Evolutionary conservation across 2,329 filamentous ascomycete genomes (phyloP).

Genomic region (Didymella pomorum): DNA sequence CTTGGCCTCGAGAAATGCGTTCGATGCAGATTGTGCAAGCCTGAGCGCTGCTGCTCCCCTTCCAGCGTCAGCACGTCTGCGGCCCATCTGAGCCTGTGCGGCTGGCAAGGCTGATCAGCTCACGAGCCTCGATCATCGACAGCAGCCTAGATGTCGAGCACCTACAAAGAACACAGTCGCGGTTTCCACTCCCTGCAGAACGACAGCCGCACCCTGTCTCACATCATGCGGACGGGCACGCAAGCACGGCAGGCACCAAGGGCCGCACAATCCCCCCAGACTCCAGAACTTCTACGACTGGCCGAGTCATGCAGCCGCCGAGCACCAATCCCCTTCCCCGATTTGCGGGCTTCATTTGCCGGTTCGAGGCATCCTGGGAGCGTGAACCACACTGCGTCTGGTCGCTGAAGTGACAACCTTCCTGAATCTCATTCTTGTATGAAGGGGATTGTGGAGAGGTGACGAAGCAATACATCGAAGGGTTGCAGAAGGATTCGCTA

Average conservation of each 20-base stretch:
- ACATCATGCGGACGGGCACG: slow-evolving; percentile 17
- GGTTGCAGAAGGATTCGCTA: slow-evolving; percentile 10
- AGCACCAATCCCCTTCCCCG: neutral
- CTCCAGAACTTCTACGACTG: neutral
- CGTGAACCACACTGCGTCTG: neutral
- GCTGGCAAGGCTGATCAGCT: neutral
- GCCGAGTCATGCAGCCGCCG: slow-evolving; percentile 13
- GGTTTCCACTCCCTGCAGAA: slow-evolving; percentile 8
- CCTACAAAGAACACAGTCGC: neutral
- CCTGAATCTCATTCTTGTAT: neutral
- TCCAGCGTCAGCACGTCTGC: neutral
- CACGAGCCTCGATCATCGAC: neutral
- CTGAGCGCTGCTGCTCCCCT: neutral
- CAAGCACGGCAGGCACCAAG: neutral
- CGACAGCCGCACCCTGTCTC: slow-evolving; percentile 19
- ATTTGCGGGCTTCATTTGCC: slow-evolving; percentile 4
- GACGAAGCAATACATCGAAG: slow-evolving; percentile 14
- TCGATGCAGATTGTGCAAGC: slow-evolving; percentile 2
- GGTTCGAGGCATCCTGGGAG: neutral
- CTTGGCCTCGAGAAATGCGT: neutral
- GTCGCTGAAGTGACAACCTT: neutral
- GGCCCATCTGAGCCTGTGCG: neutral
- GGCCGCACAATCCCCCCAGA: slow-evolving; percentile 7
- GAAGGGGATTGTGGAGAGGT: neutral
- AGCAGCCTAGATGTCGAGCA: neutral